Evolutionary conservation across 2,329 filamentous ascomycete species (phyloP).

Genomic region (Fusarium irregulare): DNA sequence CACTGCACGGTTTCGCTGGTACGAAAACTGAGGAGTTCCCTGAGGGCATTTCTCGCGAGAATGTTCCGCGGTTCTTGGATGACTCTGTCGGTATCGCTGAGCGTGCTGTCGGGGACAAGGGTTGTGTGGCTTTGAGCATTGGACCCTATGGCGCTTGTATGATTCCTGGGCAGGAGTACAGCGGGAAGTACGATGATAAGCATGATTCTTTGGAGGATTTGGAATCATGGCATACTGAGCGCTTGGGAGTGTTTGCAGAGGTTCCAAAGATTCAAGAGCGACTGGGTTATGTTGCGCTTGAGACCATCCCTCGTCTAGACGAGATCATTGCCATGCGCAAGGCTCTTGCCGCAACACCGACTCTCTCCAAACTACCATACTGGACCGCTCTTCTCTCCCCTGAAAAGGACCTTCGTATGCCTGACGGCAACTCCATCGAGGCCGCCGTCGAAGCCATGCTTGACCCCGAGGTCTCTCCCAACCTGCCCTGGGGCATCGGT

Average conservation of each 20-base stretch:
- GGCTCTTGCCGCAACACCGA: conserved; percentile 50
- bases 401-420: conserved; percentile 61
- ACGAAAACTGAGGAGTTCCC: conserved; percentile 59
- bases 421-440: conserved; percentile 63
- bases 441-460: conserved; percentile 54
- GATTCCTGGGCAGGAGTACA: conserved; percentile 74
- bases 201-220: conserved; percentile 60
- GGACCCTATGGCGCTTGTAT: conserved; percentile 76
- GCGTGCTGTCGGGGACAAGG: conserved; percentile 46
- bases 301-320: conserved; percentile 72
- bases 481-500: conserved; percentile 69
- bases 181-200: conserved; percentile 66
- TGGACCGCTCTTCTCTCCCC: conserved; percentile 76
- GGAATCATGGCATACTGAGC: conserved; percentile 66
- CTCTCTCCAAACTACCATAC: conserved; percentile 54
- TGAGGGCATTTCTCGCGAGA: conserved; percentile 54
- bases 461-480: conserved; percentile 36
- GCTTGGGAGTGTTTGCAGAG: conserved; percentile 62
- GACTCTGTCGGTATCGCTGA: conserved; percentile 58
- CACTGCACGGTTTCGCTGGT: conserved; percentile 64
- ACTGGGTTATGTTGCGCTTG: conserved; percentile 69
- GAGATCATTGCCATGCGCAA: conserved; percentile 69
- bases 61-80: conserved; percentile 57
- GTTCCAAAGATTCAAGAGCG: conserved; percentile 53
- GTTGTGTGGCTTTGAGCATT: conserved; percentile 66